phyloP scores from a whole-genome alignment of 2,329 filamentous ascomycete genomes.

The Blastomyces percursus region DNA sequence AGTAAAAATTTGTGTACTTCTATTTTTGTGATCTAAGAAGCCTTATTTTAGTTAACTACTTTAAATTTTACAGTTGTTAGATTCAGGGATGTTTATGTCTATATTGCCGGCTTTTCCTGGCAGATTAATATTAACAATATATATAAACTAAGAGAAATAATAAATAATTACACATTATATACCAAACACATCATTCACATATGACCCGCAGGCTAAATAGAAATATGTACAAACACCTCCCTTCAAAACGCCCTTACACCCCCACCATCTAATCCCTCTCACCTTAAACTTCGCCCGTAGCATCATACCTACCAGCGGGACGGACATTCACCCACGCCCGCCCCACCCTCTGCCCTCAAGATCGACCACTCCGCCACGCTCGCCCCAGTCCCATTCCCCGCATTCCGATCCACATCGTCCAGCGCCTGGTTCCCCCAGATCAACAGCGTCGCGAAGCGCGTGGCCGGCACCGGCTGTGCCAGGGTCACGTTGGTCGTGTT shows the following conservation, averaged over 20 bases:
- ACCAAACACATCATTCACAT: neutral
- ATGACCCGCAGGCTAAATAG: neutral
- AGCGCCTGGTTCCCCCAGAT: constrained; percentile 36
- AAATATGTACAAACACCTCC: neutral
- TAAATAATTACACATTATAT: neutral
- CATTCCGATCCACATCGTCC: constrained; percentile 19
- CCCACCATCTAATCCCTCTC: neutral
- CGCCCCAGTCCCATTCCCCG: constrained; percentile 32
- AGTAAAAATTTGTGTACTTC: too few species aligned
- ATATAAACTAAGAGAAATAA: neutral
- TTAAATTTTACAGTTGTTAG: too few species aligned
- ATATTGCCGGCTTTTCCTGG: too few species aligned
- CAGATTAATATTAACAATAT: neutral
- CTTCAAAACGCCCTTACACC: neutral
- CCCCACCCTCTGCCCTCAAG: constrained; percentile 17
- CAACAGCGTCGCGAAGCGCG: constrained; percentile 34
- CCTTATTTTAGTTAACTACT: too few species aligned
- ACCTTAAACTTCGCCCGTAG: neutral
- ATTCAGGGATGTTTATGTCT: too few species aligned
- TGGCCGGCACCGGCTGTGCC: constrained; percentile 22
- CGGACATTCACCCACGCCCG: neutral
- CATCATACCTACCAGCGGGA: neutral
- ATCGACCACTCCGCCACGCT: constrained; percentile 41
- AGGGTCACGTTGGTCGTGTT: constrained; percentile 36
- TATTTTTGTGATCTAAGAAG: too few species aligned